A percentile compares a stretch with the other conserved stretches of the same genome.
Conservation (phyloP, 2,329 filamentous ascomycete genomes). For the Alternaria gaisen region DNA sequence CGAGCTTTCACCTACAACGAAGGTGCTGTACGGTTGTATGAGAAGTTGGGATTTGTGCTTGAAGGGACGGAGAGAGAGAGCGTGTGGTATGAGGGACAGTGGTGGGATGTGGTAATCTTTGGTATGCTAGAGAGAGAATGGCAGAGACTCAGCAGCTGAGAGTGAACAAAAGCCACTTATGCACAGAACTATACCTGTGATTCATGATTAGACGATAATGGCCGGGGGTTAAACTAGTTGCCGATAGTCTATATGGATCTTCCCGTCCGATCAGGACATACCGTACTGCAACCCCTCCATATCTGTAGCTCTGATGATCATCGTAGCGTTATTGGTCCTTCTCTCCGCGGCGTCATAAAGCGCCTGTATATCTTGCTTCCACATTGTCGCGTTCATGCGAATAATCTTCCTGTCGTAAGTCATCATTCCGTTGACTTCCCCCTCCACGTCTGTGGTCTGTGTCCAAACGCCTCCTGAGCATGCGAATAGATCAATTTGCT, state of each 20-base stretch:
- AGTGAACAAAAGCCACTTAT: not conserved
- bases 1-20: constrained; percentile 55
- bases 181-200: too few species aligned
- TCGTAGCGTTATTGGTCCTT: constrained; percentile 11
- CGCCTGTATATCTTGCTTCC: constrained; percentile 67
- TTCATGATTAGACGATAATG: not conserved
- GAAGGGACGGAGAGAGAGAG: constrained; percentile 57
- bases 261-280: not conserved
- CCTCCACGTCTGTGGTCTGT: constrained; percentile 78
- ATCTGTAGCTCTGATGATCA: not conserved
- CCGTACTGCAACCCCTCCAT: not conserved
- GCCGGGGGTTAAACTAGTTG: not conserved
- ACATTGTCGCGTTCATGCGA: constrained; percentile 65
- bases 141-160: constrained; percentile 17
- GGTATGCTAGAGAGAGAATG: constrained; percentile 44
- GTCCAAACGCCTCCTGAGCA: constrained; percentile 77
- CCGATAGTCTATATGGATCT: not conserved
- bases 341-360: constrained; percentile 63
- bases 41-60: constrained; percentile 56
- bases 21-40: constrained; percentile 55
- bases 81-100: constrained; percentile 56
- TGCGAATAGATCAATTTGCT: constrained; percentile 63
- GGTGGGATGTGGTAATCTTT: constrained; percentile 41
- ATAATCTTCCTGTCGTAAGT: constrained; percentile 72
- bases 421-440: constrained; percentile 75